phyloP scores from a whole-genome alignment of 495 filamentous ascomycete genomes.

The Hyphodiscus hymeniophilus region DNA sequence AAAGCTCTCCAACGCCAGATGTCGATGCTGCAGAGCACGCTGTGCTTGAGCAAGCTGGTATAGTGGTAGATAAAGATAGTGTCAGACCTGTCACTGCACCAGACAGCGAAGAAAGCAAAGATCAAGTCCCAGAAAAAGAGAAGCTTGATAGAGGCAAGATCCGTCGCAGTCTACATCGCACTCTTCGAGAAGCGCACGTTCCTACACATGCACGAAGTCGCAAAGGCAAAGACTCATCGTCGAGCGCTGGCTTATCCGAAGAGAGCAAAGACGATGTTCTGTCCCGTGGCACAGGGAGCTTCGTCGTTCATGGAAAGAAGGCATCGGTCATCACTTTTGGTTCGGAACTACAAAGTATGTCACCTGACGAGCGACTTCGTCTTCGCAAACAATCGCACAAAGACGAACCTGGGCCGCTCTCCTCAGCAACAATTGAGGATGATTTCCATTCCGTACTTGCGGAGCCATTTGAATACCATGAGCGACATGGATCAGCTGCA shows the following conservation, averaged over 20 bases:
- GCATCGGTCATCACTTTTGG: slow-evolving; percentile 93
- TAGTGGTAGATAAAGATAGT: slow-evolving; percentile 29
- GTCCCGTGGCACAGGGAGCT: slow-evolving; percentile 70
- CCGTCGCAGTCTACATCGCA: slow-evolving; percentile 86
- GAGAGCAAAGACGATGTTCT: slow-evolving; percentile 63
- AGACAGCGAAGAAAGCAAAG: slow-evolving; percentile 27
- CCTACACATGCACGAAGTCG: slow-evolving; percentile 57
- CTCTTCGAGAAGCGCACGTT: slow-evolving; percentile 75
- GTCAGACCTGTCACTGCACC: slow-evolving; percentile 9
- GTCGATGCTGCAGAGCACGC: slow-evolving; percentile 40
- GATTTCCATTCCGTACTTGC: slow-evolving; percentile 31
- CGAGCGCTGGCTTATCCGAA: slow-evolving; percentile 51
- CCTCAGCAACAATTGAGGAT: slow-evolving; percentile 20
- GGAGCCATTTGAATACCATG: slow-evolving; percentile 26
- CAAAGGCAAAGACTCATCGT: slow-evolving; percentile 67
- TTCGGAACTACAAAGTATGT: slow-evolving; percentile 76
- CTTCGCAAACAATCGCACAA: slow-evolving; percentile 22
- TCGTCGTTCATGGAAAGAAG: slow-evolving; percentile 96
- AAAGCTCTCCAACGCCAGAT: slow-evolving; percentile 15
- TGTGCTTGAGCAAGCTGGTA: slow-evolving; percentile 42
- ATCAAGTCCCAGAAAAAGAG: slow-evolving; percentile 29
- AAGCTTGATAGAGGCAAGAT: slow-evolving; percentile 43
- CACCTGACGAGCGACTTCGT: slow-evolving; percentile 65
- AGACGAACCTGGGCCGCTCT: slow-evolving; percentile 8
- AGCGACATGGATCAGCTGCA: slow-evolving; percentile 42